These are phyloP conservation scores for Avicennia marina DNA, from an alignment of 257 asterid genomes.

Conservation along the genomic window DNA sequence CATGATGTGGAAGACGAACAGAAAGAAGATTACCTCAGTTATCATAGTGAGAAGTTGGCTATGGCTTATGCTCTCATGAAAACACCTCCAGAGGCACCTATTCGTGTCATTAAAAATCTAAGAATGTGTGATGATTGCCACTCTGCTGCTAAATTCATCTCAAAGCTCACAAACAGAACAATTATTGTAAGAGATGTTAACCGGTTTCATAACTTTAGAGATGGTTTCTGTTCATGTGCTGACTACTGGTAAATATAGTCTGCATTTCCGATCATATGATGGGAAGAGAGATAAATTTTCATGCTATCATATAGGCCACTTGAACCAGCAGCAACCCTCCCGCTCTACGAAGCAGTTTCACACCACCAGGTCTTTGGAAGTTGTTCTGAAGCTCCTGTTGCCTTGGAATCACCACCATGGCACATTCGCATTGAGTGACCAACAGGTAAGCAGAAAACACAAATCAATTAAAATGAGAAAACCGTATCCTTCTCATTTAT, in stretches of 20 bases:
- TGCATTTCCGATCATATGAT: background rate
- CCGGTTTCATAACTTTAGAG: slow-evolving; percentile 58
- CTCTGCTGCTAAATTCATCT: slow-evolving; percentile 58
- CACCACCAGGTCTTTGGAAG: background rate
- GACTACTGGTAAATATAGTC: slow-evolving; percentile 62
- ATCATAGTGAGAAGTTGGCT: slow-evolving; percentile 88
- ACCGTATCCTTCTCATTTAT: background rate
- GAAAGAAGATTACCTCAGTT: slow-evolving; percentile 56
- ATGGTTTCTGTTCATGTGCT: slow-evolving; percentile 67
- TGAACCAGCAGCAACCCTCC: background rate
- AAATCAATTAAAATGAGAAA: background rate
- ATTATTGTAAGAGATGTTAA: slow-evolving; percentile 69
- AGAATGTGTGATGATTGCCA: slow-evolving; percentile 92
- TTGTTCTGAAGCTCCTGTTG: background rate
- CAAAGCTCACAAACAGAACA: slow-evolving; percentile 50
- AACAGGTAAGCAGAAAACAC: background rate
- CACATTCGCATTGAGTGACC: too few relatives aligned
- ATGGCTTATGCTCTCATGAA: slow-evolving; percentile 78
- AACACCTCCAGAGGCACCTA: slow-evolving; percentile 61
- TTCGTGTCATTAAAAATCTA: slow-evolving; percentile 66
- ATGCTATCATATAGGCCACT: background rate
- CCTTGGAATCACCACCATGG: background rate
- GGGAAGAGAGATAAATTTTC: slow-evolving; percentile 1
- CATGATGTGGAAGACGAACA: slow-evolving; percentile 86
- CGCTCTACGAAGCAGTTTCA: slow-evolving; percentile 3